Conservation (phyloP, 176 grass and related monocot species). For the Carex scoparia region DNA sequence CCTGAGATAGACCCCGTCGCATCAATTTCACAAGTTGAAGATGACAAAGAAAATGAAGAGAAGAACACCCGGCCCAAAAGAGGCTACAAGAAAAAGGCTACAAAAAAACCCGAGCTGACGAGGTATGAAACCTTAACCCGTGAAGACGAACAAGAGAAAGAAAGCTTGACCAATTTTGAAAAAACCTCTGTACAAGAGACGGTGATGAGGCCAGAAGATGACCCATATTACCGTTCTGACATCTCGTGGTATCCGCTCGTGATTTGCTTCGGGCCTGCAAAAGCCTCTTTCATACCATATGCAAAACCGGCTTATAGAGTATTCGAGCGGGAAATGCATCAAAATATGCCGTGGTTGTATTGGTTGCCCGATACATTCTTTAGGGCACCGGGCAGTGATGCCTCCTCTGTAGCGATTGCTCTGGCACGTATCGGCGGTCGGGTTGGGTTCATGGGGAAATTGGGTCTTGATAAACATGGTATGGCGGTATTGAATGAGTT, state of each 20-base stretch:
- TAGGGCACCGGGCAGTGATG: conserved; percentile 72
- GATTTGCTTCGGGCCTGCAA: conserved; percentile 77
- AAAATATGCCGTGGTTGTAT: conserved; percentile 55
- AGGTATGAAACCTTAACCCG: background rate
- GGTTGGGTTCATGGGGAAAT: conserved; percentile 83
- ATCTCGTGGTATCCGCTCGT: conserved; percentile 43
- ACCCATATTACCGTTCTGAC: conserved; percentile 28
- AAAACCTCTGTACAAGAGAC: conserved; percentile 32
- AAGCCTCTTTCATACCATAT: conserved; percentile 69
- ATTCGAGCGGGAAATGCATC: conserved; percentile 70
- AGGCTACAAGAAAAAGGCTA: background rate
- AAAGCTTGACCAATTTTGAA: conserved; percentile 3
- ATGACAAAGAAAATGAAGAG: background rate
- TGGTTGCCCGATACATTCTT: conserved; percentile 67
- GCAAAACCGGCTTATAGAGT: conserved; percentile 64
- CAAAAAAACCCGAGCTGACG: background rate
- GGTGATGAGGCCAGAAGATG: conserved; percentile 31
- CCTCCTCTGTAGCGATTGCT: conserved; percentile 66
- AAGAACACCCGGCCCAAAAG: background rate
- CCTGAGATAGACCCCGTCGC: background rate
- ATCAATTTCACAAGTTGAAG: background rate
- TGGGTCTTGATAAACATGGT: conserved; percentile 74
- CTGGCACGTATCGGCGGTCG: conserved; percentile 56
- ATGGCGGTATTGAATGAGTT: conserved; percentile 54
- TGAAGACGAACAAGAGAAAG: conserved; percentile 23